Base-by-base conservation (phyloP, 2,329 filamentous ascomycete genomes). In the Metarhizium guizhouense region DNA sequence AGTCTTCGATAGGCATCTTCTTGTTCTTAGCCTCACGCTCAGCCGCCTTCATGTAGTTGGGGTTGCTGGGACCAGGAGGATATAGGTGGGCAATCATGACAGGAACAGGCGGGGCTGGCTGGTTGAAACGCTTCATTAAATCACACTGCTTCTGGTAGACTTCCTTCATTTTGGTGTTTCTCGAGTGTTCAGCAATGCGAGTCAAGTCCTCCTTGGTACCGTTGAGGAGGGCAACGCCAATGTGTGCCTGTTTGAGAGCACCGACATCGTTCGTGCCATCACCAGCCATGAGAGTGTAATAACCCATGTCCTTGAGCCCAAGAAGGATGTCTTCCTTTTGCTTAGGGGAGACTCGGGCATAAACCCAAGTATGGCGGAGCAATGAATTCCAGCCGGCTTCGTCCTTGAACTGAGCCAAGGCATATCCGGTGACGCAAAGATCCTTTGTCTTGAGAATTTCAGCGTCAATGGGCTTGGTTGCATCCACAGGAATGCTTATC, bases 271-370 rank as follows among this genome's bases (percentile, higher is more conserved):
- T 99, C 55, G 94, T 99, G 60, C 94, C 94, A 67, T 99, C 94
- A 72, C 94, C 94, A 64, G 92, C 95, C 94, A 99, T 99, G 59
- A 99, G 82, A 34, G 94, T 99, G 58, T 94, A 96, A 76, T 99
- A 99, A 52, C 94, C 94, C 75, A 90, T 88, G 65, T 96, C 92
- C 75, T 96, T 96, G 59, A 97, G 83, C 42, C 94, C 94, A 25
- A 96, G 82, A n/a, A 99, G 80, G 66, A 99, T 97, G 54, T 97
- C 92, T 72, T 99, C 94, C 76, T 99, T 99, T 67, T 99, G 94
- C 78, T 96, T 96, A 8, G 94, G 94, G 1, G 94, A 99, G 10
- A 99, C 94, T 66, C 94, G 90, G 62, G 94, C 94, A 68, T 99
- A 99, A 4, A 99, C 94, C 94, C 94, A 99, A 14, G 92, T 85